These are phyloP conservation scores for Sungouiozyma intestinalis DNA, from an alignment of 805 yeast genomes.

Conservation along the genomic window DNA sequence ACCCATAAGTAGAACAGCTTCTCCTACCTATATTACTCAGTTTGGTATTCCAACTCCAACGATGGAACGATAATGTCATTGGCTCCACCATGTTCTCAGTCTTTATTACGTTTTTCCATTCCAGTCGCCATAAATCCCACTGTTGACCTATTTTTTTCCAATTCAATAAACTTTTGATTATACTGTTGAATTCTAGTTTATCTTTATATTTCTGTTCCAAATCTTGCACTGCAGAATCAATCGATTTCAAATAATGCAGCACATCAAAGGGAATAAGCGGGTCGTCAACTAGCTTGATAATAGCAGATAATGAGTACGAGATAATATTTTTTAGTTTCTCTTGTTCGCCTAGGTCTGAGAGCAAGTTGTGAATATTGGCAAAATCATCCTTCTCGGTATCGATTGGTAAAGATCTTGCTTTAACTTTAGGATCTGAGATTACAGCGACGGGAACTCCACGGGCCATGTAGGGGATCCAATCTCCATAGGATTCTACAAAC, in stretches of 20 bases:
- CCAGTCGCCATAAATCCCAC: constrained; percentile 41
- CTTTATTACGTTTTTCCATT: constrained; percentile 47
- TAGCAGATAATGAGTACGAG: constrained; percentile 40
- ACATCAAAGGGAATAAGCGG: constrained; percentile 68
- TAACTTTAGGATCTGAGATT: constrained; percentile 9
- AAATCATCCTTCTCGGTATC: constrained; percentile 61
- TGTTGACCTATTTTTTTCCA: constrained; percentile 36
- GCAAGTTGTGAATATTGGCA: constrained; percentile 33
- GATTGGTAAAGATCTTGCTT: constrained; percentile 38
- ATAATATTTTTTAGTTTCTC: constrained; percentile 45
- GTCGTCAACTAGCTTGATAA: constrained; percentile 51
- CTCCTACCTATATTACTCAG: constrained; percentile 43
- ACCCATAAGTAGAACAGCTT: constrained; percentile 35
- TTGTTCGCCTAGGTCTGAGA: constrained; percentile 10
- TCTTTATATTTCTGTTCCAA: constrained; percentile 24
- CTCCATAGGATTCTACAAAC: constrained; percentile 37
- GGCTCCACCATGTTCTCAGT: constrained; percentile 50
- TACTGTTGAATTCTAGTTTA: constrained; percentile 20
- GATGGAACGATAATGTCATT: constrained; percentile 47
- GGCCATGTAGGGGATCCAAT: constrained; percentile 53
- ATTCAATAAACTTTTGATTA: constrained; percentile 28
- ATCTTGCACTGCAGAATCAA: constrained; percentile 38
- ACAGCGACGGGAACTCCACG: constrained; percentile 37
- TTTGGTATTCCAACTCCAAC: constrained; percentile 70
- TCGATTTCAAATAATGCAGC: constrained; percentile 32